Base-by-base conservation (phyloP, 345 rosid genomes). In the Gossypium longicalyx region DNA sequence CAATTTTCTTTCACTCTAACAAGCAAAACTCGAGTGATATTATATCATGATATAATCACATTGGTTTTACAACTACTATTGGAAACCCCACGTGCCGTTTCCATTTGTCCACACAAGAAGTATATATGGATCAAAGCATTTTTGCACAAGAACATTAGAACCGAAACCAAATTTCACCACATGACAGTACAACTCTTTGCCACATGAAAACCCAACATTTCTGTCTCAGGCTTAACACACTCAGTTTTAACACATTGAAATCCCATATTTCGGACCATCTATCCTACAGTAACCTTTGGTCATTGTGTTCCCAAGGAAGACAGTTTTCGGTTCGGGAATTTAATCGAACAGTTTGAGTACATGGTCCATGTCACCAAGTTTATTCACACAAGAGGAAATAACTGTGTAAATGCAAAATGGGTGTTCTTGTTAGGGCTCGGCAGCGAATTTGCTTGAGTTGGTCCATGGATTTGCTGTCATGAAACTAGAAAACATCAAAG, bases 371-470 rank as follows among this genome's bases (percentile, higher is more conserved):
- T 83, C 72, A 2, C 89, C 86, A 12, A 61, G 53, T 75, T 79
- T 29, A 7, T 61, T 65, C 9, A 25, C 10, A 61, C 82, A 77
- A 20, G 75, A 72, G 19, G 84, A 47, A 11, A 88, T 54, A 17
- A 85, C 73, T 67, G 82, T 85, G 78, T 85, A 85, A 13, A 75
- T 79, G 63, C 41, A 84, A 2, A 41, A 58, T 23, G 81, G 79
- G 83, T 76, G 78, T 71, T 58, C 62, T 41, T 7, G 68, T 29
- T 58, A 84, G 67, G 69, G 74, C 70, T 59, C 80, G 87, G 71
- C 86, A 84, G 63, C 88, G 91, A 71, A 88, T 76, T 79, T 88
- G 87, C 63, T 76, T 82, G 78, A 88, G 86, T 17, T 85, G 74
- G 34, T 71, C 62, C 74, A 71, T 71, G 60, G 65, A 71, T 56